Base-by-base conservation (phyloP, 164 flowering plant species). In the Vitis riparia region DNA sequence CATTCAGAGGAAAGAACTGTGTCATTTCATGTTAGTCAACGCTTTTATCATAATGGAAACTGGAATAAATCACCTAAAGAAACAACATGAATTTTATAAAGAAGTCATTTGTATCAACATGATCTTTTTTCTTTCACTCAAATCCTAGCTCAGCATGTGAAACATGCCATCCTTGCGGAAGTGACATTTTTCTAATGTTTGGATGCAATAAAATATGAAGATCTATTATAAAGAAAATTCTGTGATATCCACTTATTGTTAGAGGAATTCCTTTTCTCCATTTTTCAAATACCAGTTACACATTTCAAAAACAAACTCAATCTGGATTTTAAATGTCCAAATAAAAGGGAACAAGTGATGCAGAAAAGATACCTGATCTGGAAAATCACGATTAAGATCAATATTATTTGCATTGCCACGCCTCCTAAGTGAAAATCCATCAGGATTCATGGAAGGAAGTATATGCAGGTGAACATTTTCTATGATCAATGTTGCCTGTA, bases 371-470 rank as follows among this genome's bases (percentile, higher is more conserved):
- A 95, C 99, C 93, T 90, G 98, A 63, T 95, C 98, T 8, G 96
- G 99, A 79, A 95, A 95, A 84, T 95, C 99, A 55, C 99, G 84
- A 82, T 95, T 93, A 29, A 95, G 83, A 82, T 95, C 99, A 77
- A 95, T 77, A 69, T 85, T 75, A 73, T 95, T 93, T 69, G 99
- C 97, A 84, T 95, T 93, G 14, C 83, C 88, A 73, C 99, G 94
- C 59, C 60, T 84, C 78, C 82, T 87, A 23, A 87, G 82, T 62
- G 89, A 32, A 85, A 78, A 95, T 14, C 99, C 99, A 83, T 95
- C 99, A 58, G 99, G 99, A 80, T 95, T 95, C 97, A 95, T 86
- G 59, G 99, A 81, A 63, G 99, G 98, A 71, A 95, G 96, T 70
- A 95, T 82, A 77, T 93, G 99, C 79, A 95, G 97, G 82, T 93